phyloP scores from a whole-genome alignment of 306 rosid species.

The Cicer judaicum region DNA sequence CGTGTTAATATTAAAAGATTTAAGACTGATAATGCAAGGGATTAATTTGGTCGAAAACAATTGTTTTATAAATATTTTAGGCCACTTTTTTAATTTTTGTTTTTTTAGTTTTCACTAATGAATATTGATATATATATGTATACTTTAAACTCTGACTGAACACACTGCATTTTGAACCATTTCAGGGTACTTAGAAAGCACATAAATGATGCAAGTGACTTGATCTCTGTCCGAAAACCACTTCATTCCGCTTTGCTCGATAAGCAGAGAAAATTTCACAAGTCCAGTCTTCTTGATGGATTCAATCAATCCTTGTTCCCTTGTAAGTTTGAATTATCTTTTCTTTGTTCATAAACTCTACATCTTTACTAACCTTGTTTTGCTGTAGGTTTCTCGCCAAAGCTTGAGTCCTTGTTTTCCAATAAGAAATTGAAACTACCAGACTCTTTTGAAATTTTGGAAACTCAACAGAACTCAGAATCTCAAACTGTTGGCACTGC shows the following conservation, averaged over 20 bases:
- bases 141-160: conserved; percentile 25
- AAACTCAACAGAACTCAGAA: conserved; percentile 41
- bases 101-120: neutral
- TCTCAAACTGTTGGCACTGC: conserved; percentile 46
- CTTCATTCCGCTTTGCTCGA: conserved; percentile 45
- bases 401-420: conserved; percentile 54
- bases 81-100: neutral
- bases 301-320: conserved; percentile 66
- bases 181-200: conserved; percentile 63
- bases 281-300: conserved; percentile 48
- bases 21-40: no score
- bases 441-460: conserved; percentile 41
- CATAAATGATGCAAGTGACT: conserved; percentile 58
- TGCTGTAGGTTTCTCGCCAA: conserved; percentile 56
- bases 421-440: conserved; percentile 47
- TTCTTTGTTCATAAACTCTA: conserved; percentile 24
- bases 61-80: no score
- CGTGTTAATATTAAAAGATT: no score
- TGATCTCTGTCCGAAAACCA: conserved; percentile 62
- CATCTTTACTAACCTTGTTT: conserved; percentile 47
- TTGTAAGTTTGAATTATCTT: conserved; percentile 58
- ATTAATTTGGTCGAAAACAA: no score
- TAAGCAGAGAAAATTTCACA: conserved; percentile 47
- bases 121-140: neutral
- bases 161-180: conserved; percentile 35